Evolutionary conservation across 177 flowering plant species (phyloP).

Genomic region (Telopea speciosissima): DNA sequence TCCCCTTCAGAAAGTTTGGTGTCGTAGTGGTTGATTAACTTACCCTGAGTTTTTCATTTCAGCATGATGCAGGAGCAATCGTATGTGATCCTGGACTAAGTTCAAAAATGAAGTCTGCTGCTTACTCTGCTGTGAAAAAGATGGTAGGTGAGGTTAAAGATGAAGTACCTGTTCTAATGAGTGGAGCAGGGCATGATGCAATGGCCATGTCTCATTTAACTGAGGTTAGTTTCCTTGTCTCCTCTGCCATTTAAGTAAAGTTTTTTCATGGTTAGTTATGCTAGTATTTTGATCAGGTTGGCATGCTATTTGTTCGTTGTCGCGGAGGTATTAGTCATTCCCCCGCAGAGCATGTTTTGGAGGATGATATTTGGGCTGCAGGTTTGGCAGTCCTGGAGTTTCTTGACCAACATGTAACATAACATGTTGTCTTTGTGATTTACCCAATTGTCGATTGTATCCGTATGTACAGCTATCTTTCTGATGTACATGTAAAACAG

Average conservation of each 20-base stretch:
- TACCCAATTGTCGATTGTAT: not conserved
- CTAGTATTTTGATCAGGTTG: conserved; percentile 45
- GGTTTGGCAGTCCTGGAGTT: conserved; percentile 70
- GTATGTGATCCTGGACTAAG: conserved; percentile 61
- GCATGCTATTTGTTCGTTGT: conserved; percentile 97
- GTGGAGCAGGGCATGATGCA: conserved; percentile 99
- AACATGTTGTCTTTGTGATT: not conserved
- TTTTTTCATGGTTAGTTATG: not conserved
- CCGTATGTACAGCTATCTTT: not conserved
- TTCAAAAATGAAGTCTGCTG: conserved; percentile 59
- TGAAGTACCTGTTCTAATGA: conserved; percentile 82
- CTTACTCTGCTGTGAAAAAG: conserved; percentile 48
- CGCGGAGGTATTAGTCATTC: conserved; percentile 97
- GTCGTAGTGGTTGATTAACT: conserved; percentile 1
- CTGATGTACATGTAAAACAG: not conserved
- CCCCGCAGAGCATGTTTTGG: conserved; percentile 79
- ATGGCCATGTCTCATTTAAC: conserved; percentile 97
- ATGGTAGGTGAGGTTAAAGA: conserved; percentile 51
- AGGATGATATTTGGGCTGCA: conserved; percentile 91
- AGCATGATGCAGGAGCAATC: conserved; percentile 95
- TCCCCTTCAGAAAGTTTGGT: not conserved
- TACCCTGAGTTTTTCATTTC: conserved; percentile 21
- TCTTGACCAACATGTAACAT: conserved; percentile 49
- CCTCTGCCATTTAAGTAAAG: not conserved
- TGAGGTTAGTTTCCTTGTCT: conserved; percentile 41